These are phyloP conservation scores for Neltuma alba DNA, from an alignment of 306 rosid species.

Conservation along the genomic window DNA sequence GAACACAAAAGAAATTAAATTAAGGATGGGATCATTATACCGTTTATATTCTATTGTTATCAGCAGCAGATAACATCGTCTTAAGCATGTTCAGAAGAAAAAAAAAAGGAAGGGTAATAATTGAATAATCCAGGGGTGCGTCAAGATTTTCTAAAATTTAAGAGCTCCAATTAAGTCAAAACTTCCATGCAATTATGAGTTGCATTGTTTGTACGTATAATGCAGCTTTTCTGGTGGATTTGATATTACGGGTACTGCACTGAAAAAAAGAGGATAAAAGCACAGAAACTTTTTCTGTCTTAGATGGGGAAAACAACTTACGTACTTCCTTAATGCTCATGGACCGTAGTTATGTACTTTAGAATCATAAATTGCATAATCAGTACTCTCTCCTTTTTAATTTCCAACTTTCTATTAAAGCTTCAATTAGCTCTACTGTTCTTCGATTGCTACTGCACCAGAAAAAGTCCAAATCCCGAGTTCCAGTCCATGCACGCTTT, in stretches of 20 bases:
- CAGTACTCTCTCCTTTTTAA: background rate
- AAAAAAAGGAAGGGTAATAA: background rate
- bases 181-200: background rate
- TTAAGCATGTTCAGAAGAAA: background rate
- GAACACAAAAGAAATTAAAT: too few species aligned
- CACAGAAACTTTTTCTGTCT: background rate
- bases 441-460: background rate
- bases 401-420: background rate
- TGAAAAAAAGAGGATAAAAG: background rate
- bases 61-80: background rate
- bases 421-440: background rate
- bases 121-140: background rate
- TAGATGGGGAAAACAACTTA: background rate
- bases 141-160: background rate
- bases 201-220: background rate
- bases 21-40: background rate
- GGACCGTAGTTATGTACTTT: background rate
- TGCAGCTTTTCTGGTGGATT: conserved; percentile 14
- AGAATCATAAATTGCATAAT: background rate
- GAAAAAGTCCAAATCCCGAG: conserved; percentile 5
- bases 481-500: background rate
- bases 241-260: background rate
- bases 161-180: background rate
- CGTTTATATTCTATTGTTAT: background rate
- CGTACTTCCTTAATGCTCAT: background rate